Base-by-base conservation (phyloP, 371 early-diverging fungal species). In the Rhizopus sp. region DNA sequence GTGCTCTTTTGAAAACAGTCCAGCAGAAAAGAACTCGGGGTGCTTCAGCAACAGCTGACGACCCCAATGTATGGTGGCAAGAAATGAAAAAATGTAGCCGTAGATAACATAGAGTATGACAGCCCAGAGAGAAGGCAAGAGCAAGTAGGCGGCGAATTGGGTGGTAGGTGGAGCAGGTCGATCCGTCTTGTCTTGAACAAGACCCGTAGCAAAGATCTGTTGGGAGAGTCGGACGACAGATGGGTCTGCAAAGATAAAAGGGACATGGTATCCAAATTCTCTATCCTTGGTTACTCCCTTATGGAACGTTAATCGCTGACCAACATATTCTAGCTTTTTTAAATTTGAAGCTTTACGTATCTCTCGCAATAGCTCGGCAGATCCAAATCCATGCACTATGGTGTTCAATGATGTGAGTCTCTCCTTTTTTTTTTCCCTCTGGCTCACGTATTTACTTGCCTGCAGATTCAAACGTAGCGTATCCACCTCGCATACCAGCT, bases 391-490 rank as follows among this genome's bases (percentile, higher is more conserved):
- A 65, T 84, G 77, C 0, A 87, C 85, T 62, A 73, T 59, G 49
- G 12, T 29, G 8, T 0, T 35, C 35, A 33, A 23, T 10, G 37
- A 6, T 29, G 15, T 44, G 13, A 13, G 32, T 50, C 23, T 33
- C 10, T 17, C n/a, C n/a, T n/a, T n/a, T n/a, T n/a, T n/a, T n/a
- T 58, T 55, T 42, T 9, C 5, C 4, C 12, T 8, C 12, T 8
- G 35, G 12, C 5, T n/a, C 13, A 41, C 8, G 9, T 32, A 4
- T 30, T 31, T 1, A n/a, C 10, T 62, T 69, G 73, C 81, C 76
- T 59, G 82, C 82, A 10, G 84, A 82, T 42, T 85, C 84, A 61
- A 65, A 87, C 0, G 86, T 87, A 15, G 83, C 85, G 66, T 69
- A 86, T 29, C 85, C 80, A 3, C 57, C 79, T 4, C 72, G 71